Evolutionary conservation across 306 rosid species (phyloP), one percentile per base, ranked within the genome.

Genomic region (Adenanthera pavonina): DNA sequence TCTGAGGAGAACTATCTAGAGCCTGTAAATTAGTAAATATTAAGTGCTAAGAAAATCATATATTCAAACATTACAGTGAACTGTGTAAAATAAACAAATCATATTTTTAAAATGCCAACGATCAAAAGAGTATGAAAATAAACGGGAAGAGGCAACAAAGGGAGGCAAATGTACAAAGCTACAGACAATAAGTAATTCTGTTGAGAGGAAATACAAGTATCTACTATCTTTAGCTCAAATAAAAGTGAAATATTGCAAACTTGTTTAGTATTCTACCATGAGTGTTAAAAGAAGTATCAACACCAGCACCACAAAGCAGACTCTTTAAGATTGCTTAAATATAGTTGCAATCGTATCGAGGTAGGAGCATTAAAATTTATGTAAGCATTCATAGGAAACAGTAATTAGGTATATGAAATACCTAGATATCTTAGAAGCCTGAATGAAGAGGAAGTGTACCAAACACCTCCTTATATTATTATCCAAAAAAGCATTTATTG

Each of bases 1-100:
- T 84, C 75, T 75, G 90, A 80, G 97, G 91, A 82, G 97, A 82
- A 78, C 84, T 82, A 57, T 92, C 94, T 52, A 94, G 85, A 78
- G 83, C 91, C 97, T 94, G 82, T 11, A 76, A 83, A 77, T 74
- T 77, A 51, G 61, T 52, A 77, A 78, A 25, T 25, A 25, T 25
- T 25, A 25, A 25, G 30, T 25, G 30, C 30, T 25, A 25, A 25
- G 30, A 25, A 25, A 25, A 25, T 25, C 30, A 52, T 43, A 81
- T 40, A 4, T 40, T 38, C 20, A 20, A 19, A 44, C n/a, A 52
- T 56, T 12, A 54, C 56, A 64, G 38, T 65, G 19, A 57, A 65
- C 47, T 71, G 69, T 54, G 77, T 30, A 56, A 57, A 83, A 34
- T 71, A 76, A 38, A 74, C 40, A 66, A 57, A 77, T 43, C n/a